Evolutionary conservation across 2,329 filamentous ascomycete genomes (phyloP).

Genomic region (Periconia sp.): DNA sequence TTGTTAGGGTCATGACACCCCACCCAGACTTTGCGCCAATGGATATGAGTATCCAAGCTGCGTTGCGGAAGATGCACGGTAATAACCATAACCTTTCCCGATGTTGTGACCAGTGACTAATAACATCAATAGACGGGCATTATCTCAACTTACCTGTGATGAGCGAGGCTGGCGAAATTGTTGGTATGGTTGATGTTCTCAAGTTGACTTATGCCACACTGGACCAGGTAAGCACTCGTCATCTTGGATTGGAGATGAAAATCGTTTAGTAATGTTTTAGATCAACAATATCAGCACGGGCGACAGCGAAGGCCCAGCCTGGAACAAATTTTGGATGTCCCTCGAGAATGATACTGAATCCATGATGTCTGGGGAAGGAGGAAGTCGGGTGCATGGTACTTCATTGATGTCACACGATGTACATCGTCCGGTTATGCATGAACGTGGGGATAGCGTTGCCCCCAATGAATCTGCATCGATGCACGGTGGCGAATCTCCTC

Average conservation of each 20-base stretch:
- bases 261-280: slow-evolving; percentile 39
- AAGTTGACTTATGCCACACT: slow-evolving; percentile 98
- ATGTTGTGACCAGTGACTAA: slow-evolving; percentile 3
- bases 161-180: slow-evolving; percentile 95
- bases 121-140: slow-evolving; percentile 73
- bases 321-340: slow-evolving; percentile 99
- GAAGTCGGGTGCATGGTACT: slow-evolving; percentile 68
- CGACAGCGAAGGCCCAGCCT: slow-evolving; percentile 91
- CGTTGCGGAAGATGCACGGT: slow-evolving; percentile 99
- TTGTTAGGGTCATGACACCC: slow-evolving; percentile 98
- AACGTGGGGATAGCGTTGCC: slow-evolving; percentile 80
- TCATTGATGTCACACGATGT: slow-evolving; percentile 82
- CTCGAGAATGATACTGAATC: slow-evolving; percentile 95
- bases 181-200: slow-evolving; percentile 98
- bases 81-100: slow-evolving; percentile 42
- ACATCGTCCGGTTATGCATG: slow-evolving; percentile 58
- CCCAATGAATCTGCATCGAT: slow-evolving; percentile 88
- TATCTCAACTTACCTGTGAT: slow-evolving; percentile 98
- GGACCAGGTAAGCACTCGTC: slow-evolving; percentile 69
- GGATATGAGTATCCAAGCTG: slow-evolving; percentile 98
- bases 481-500: slow-evolving; percentile 78
- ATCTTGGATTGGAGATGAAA: background rate
- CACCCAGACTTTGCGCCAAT: slow-evolving; percentile 98
- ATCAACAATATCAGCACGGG: slow-evolving; percentile 88
- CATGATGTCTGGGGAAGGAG: slow-evolving; percentile 88